Base-by-base conservation (phyloP, 23 red algal genomes). In the Gracilariopsis chorda region DNA sequence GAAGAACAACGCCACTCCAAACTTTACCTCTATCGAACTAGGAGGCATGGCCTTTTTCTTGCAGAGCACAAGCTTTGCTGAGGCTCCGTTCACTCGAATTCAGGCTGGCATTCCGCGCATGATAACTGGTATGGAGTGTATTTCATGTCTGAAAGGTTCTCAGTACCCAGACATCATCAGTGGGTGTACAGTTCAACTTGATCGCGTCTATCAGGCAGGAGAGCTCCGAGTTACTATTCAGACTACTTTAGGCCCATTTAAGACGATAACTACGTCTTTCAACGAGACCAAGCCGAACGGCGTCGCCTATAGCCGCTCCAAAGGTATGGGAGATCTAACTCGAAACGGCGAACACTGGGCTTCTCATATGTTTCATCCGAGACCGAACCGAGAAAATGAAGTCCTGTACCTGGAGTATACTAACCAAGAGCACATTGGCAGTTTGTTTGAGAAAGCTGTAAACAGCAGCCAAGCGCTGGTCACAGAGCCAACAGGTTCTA, bases 321-420 rank as follows among this genome's bases (percentile, higher is more conserved):
- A 32, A 10, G 67, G 67, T 30, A 20, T 37, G 10, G 80, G 80
- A 58, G 80, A 84, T 39, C 29, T 84, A 5, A 84, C 80, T 0
- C 24, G 80, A 7, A 84, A 84, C 43, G 80, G 80, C 1, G 20
- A 49, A 33, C 35, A 84, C 49, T 62, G 80, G 61, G 80, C 80
- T 42, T 45, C 61, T 6, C 17, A 48, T 60, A 35, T 84, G 45
- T 84, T 65, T 48, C 24, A 51, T 32, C 14, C 11, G 6, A 64
- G 41, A 30, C 34, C 56, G 27, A 58, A 81, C 49, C 23, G 44
- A 37, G 34, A 34, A 8, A 70, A 70, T 5, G 34, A 70, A 42
- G 34, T 84, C 69, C 35, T 84, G 28, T 84, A 84, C 30, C 61
- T 84, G 25, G 80, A 84, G 33, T 84, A 84, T 65, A 43, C 80